A percentile compares a stretch with the other conserved stretches of the same genome.
These are phyloP conservation scores for Cyphellophora europaea DNA, from an alignment of 2,329 filamentous ascomycete genomes.

Conservation along the genomic window DNA sequence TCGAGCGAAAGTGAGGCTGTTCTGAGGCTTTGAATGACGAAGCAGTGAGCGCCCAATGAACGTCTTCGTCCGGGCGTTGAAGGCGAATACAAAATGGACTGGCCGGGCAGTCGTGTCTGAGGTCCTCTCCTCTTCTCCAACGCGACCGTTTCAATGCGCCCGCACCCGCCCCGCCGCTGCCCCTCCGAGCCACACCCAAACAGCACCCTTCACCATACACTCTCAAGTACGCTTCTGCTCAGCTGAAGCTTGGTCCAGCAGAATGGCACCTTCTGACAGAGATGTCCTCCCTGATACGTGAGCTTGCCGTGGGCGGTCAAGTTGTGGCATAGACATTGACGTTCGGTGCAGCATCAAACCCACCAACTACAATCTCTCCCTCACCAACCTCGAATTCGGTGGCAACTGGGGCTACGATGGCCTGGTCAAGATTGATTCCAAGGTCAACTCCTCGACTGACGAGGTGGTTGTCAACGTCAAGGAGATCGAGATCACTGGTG, in stretches of 20 bases:
- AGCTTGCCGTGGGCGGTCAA: constrained; percentile 1
- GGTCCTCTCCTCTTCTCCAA: no score
- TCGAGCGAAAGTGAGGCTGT: no score
- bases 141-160: no score
- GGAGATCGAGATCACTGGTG: constrained; percentile 66
- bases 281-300: constrained; percentile 33
- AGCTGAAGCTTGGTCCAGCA: constrained; percentile 28
- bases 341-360: constrained; percentile 62
- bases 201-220: no score
- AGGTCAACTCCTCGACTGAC: constrained; percentile 61
- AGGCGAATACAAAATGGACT: no score
- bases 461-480: constrained; percentile 78
- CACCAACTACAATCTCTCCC: constrained; percentile 72
- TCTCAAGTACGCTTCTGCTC: constrained; percentile 27
- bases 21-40: no score
- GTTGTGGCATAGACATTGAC: neutral
- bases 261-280: constrained; percentile 32
- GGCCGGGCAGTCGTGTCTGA: no score
- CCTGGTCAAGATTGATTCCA: constrained; percentile 67
- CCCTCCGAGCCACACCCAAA: no score
- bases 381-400: constrained; percentile 66
- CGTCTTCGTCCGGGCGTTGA: no score
- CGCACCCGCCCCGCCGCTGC: no score
- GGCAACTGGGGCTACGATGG: constrained; percentile 76
- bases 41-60: no score